Evolutionary conservation across 2,329 filamentous ascomycete species (phyloP).

Genomic region (Penicillium brasilianum): DNA sequence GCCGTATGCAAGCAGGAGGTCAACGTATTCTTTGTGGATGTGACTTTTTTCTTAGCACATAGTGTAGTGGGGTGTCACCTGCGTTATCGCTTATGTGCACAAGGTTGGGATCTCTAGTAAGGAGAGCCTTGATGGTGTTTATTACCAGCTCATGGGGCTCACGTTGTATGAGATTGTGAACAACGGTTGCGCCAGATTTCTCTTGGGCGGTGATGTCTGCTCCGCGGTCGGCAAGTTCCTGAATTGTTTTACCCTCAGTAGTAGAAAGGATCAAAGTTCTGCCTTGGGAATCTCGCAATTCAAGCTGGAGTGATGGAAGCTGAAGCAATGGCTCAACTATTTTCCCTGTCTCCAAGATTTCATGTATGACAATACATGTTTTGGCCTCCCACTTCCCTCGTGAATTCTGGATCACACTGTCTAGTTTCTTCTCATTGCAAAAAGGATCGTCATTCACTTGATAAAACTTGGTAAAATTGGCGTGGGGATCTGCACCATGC

Average conservation of each 20-base stretch:
- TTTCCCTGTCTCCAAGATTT: background rate
- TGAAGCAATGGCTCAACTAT: conserved; percentile 18
- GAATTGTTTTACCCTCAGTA: background rate
- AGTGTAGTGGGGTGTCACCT: conserved; percentile 14
- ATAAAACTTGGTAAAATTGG: conserved; percentile 8
- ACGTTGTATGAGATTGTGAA: background rate
- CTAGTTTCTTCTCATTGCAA: background rate
- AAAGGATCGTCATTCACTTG: background rate
- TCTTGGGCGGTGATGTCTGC: background rate
- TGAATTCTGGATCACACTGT: background rate
- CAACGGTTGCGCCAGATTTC: background rate
- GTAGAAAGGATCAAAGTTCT: conserved; percentile 14
- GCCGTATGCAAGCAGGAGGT: conserved; percentile 13
- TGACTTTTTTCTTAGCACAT: background rate
- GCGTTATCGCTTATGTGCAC: conserved; percentile 7
- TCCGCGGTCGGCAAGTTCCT: background rate
- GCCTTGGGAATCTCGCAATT: conserved; percentile 11
- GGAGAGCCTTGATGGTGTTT: background rate
- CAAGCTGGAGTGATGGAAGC: conserved; percentile 15
- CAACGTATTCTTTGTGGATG: background rate
- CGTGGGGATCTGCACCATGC: conserved; percentile 22
- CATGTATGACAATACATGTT: conserved; percentile 14
- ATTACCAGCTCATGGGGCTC: background rate
- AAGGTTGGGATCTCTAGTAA: conserved; percentile 2
- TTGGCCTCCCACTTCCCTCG: background rate